Conservation (phyloP, 176 grass and related monocot genomes). For the Oryza officinalis region DNA sequence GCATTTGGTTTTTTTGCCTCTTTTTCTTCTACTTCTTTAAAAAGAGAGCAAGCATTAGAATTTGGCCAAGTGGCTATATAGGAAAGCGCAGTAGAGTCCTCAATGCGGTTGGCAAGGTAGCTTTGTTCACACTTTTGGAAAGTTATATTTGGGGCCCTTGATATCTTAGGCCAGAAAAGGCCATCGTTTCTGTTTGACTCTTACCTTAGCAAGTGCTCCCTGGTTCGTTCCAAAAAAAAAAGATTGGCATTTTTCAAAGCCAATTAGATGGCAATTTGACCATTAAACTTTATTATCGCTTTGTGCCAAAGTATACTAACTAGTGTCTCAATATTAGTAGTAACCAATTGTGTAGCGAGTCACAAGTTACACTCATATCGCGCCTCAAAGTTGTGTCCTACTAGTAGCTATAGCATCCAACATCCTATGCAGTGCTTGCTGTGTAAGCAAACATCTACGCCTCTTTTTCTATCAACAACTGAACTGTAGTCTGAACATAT, state of each 20-base stretch:
- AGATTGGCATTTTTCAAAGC: not conserved
- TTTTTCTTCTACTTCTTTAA: not conserved
- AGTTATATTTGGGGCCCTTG: not conserved
- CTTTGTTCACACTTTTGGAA: not conserved
- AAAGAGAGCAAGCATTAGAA: not conserved
- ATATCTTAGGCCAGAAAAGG: not conserved
- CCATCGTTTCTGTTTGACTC: constrained; percentile 15
- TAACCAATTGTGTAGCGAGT: too few species aligned
- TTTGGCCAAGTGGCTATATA: not conserved
- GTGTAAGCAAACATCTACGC: not conserved
- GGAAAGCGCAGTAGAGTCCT: not conserved
- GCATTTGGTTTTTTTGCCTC: not conserved
- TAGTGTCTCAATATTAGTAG: too few species aligned
- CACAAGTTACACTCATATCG: too few species aligned
- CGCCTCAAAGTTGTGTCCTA: not conserved
- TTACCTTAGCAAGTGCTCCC: not conserved
- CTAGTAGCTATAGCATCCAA: not conserved
- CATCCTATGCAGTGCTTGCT: not conserved
- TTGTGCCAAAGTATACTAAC: not conserved
- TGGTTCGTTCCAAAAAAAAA: not conserved
- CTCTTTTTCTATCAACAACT: not conserved
- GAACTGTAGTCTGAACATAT: not conserved
- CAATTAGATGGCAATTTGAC: not conserved
- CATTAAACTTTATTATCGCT: not conserved
- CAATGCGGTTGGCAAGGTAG: not conserved